phyloP scores from a whole-genome alignment of 768 basidiomycete genomes.

The Rhizopogon sp. region DNA sequence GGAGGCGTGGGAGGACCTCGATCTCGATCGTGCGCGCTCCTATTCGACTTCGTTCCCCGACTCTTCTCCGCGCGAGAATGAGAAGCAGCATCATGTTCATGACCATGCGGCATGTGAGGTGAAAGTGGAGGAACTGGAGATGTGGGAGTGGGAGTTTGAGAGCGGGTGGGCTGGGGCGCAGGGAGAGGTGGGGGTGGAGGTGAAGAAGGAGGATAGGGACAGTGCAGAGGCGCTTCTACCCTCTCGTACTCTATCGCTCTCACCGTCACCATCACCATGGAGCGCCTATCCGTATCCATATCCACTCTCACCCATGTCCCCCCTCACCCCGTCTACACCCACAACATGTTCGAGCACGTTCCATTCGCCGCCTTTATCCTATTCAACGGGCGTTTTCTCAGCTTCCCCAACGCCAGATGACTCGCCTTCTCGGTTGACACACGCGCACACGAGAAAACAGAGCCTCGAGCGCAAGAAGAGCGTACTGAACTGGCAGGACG shows the following conservation, averaged over 20 bases:
- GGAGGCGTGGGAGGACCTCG: conserved; percentile 67
- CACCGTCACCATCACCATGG: not conserved
- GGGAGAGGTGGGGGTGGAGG: conserved; percentile 38
- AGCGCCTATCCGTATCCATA: not conserved
- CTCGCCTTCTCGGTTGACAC: not conserved
- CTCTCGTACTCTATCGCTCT: not conserved
- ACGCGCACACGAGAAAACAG: not conserved
- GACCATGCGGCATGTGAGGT: conserved; percentile 24
- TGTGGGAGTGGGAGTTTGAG: conserved; percentile 33
- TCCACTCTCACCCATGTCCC: conserved; percentile 15
- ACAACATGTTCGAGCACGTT: conserved; percentile 12
- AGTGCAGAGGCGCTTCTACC: not conserved
- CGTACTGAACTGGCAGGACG: conserved; percentile 36
- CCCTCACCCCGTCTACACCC: conserved; percentile 10
- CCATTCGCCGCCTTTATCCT: conserved; percentile 9
- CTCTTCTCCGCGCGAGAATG: conserved; percentile 6
- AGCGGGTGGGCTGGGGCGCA: conserved; percentile 15
- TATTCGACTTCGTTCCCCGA: not conserved
- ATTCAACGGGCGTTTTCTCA: not conserved
- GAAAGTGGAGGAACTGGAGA: conserved; percentile 38
- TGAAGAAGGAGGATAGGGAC: conserved; percentile 39
- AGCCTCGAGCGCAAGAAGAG: conserved; percentile 7
- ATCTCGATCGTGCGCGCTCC: conserved; percentile 18
- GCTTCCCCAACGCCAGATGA: not conserved
- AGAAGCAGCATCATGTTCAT: conserved; percentile 6